These are phyloP conservation scores for Pyrenophora seminiperda DNA, from an alignment of 2,329 filamentous ascomycete species.

Conservation along the genomic window DNA sequence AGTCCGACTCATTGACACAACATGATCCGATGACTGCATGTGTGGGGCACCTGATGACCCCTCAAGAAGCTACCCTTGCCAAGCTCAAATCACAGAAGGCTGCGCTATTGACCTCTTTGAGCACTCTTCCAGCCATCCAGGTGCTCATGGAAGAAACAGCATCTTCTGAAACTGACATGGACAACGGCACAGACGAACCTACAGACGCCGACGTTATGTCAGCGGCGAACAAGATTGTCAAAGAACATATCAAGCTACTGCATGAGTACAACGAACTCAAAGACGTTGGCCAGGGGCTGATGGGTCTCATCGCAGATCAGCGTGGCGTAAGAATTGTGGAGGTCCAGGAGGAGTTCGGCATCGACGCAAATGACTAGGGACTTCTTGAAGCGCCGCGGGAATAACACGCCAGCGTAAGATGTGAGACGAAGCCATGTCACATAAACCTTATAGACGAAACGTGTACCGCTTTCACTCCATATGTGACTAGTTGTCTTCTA, in stretches of 20 bases:
- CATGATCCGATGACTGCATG: neutral
- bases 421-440: neutral
- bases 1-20: neutral
- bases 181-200: conserved; percentile 27
- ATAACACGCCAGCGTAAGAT: neutral
- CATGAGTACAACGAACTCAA: conserved; percentile 75
- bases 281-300: conserved; percentile 68
- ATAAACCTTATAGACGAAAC: conserved; percentile 3
- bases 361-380: conserved; percentile 51
- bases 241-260: conserved; percentile 67
- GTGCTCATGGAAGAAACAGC: conserved; percentile 38
- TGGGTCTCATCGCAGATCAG: conserved; percentile 70
- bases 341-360: conserved; percentile 56
- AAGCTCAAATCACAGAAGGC: conserved; percentile 53
- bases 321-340: conserved; percentile 60
- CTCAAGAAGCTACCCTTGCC: conserved; percentile 56
- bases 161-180: conserved; percentile 22
- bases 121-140: conserved; percentile 40
- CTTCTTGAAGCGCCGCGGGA: neutral
- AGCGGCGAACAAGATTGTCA: conserved; percentile 60
- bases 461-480: neutral
- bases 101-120: conserved; percentile 41
- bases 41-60: conserved; percentile 30
- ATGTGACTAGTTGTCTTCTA: neutral
- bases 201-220: conserved; percentile 42